These are phyloP conservation scores for Dissophora globulifera DNA, from an alignment of 192 early-diverging fungal genomes.

Conservation along the genomic window DNA sequence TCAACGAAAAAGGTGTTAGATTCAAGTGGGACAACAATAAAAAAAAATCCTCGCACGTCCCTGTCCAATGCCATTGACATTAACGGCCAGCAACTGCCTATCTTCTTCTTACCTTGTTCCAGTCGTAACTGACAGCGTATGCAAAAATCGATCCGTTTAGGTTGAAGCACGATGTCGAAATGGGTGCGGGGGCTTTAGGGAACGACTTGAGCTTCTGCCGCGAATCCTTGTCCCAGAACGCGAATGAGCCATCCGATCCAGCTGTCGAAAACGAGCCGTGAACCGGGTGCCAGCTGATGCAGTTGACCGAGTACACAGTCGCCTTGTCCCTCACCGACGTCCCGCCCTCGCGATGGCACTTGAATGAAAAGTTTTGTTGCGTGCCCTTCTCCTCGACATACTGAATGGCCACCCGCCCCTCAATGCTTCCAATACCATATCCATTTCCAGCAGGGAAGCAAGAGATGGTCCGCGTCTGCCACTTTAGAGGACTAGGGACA, in stretches of 20 bases:
- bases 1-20: no score
- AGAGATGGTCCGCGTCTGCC: constrained; percentile 84
- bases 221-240: constrained; percentile 97
- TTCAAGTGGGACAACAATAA: constrained; percentile 16
- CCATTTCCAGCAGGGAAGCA: constrained; percentile 84
- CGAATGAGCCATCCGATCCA: constrained; percentile 86
- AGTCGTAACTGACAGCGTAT: constrained; percentile 91
- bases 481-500: constrained; percentile 77
- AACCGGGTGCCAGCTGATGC: constrained; percentile 79
- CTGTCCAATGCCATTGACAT: no score
- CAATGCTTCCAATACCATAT: constrained; percentile 92
- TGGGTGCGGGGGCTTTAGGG: constrained; percentile 68
- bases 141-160: constrained; percentile 89
- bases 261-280: constrained; percentile 92
- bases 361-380: constrained; percentile 86
- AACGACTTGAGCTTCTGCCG: constrained; percentile 86
- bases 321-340: constrained; percentile 48
- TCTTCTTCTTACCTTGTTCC: constrained; percentile 68
- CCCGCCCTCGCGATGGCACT: constrained; percentile 87
- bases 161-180: constrained; percentile 82
- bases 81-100: no score
- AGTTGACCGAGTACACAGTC: constrained; percentile 76
- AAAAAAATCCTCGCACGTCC: no score
- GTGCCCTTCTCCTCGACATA: constrained; percentile 87
- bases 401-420: constrained; percentile 94